phyloP scores from a whole-genome alignment of 1,284 basidiomycete genomes.

The Trichosporon inkin region DNA sequence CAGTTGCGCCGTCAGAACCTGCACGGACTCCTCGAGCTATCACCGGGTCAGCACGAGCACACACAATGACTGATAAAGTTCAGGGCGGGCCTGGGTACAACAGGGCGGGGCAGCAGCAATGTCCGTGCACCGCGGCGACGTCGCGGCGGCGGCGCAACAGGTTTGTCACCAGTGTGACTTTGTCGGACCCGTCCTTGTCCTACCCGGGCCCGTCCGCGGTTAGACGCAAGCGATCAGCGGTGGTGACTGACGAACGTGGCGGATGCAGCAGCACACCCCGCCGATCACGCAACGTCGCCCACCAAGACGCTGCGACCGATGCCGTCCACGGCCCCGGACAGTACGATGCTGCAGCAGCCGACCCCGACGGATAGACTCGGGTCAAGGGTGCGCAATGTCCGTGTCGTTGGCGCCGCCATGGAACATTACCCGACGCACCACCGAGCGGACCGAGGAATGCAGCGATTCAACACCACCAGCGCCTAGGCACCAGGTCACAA shows the following conservation, averaged over 20 bases:
- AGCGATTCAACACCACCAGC: not conserved
- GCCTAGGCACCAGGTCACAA: constrained; percentile 6
- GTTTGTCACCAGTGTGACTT: not conserved
- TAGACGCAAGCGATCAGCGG: no score
- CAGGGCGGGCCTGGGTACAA: not conserved
- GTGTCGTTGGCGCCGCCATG: not conserved
- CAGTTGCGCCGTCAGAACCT: constrained; percentile 37
- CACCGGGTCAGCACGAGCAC: not conserved
- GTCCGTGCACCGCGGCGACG: not conserved
- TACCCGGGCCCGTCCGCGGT: no score
- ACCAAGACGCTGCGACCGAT: no score
- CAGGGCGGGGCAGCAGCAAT: not conserved
- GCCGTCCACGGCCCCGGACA: not conserved
- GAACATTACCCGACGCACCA: constrained; percentile 4
- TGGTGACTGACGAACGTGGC: no score
- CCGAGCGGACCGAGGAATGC: constrained; percentile 6
- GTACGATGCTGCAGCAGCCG: no score
- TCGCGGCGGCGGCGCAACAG: not conserved
- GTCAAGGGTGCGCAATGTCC: not conserved
- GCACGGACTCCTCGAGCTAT: constrained; percentile 44
- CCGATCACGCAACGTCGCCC: no score
- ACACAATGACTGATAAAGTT: no score
- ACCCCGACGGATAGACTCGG: no score
- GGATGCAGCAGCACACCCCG: no score
- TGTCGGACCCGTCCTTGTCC: not conserved